Base-by-base conservation (phyloP, 352 stramenopile genomes). In the Phytopythium vexans region DNA sequence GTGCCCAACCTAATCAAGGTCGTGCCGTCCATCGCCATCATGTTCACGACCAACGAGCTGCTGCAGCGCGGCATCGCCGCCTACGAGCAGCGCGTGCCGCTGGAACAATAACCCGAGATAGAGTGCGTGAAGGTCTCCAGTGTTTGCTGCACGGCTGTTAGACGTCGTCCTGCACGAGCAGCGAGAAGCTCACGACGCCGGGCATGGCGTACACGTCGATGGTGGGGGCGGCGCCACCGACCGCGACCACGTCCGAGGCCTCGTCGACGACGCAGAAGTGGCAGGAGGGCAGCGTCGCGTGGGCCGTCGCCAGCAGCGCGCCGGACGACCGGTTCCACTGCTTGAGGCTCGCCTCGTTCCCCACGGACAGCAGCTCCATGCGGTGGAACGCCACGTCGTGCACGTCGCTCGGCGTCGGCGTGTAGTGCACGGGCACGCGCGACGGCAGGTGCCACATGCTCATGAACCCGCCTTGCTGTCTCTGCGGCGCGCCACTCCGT, bases 161-260 rank as follows among this genome's bases (percentile, higher is more conserved):
- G 32, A 21, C n/a, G 35, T 72, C 52, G 34, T 70, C 58, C 9
- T 82, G 65, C 0, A 86, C 69, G 44, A 85, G 47, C 12, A 92
- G 64, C 43, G 82, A 89, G 59, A 89, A 92, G 70, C 82, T 92
- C 41, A 92, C 79, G 51, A 92, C 82, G 44, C 82, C 82, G 0
- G 82, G 74, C 78, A 92, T 89, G 46, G 81, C 80, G 64, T 82
- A 89, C 36, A 92, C 84, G 55, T 92, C 77, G 50, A 92, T 83
- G 0, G 75, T 45, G 1, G 77, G 67, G 14, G 77, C 60, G 41
- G 70, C 63, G 41, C 82, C 82, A 1, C 82, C 82, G 9, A 89
- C 69, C 9, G 79, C 82, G 55, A 92, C 83, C 21, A 92, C 58
- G 41, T 88, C 77, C 3, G 76, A 88, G 8, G 70, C 64, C 0